Evolutionary conservation across 2,329 filamentous ascomycete genomes (phyloP), one percentile per base, ranked within the genome.

Genomic region (Clonostachys sp.): DNA sequence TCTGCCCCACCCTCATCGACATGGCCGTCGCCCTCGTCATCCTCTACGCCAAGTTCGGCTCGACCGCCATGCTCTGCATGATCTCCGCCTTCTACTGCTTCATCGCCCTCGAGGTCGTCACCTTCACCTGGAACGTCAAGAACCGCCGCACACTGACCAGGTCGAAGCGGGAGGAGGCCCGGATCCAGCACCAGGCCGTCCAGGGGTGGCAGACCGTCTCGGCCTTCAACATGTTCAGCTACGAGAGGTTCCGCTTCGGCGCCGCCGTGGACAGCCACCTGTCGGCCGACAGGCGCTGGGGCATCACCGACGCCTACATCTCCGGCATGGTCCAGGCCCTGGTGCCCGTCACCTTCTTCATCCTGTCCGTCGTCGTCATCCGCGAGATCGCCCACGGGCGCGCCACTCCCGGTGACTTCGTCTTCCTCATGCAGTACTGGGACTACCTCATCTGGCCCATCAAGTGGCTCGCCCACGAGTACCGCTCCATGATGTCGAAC

Each of bases 361-460:
- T 78, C 3, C 77, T 83, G 1, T 86, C 83, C 60, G 83, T 86
- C 51, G 83, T 90, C 47, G 83, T 76, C 3, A 74, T 73, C n/a
- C 77, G 75, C 2, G 65, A 76, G 46, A 77, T 86, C 81, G 83
- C 61, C 24, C 24, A 62, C 4, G 47, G 51, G 34, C 50, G 46
- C 66, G 72, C 80, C 6, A 79, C 78, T 5, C 72, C 86, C 12
- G 86, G 86, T 47, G 76, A 86, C 52, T 89, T 90, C 55, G 81
- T 87, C 47, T 81, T 84, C 65, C 71, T 90, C 14, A 67, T 89
- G 50, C 85, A 84, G 46, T 90, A 89, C 62, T 88, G 88, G 84
- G 89, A 57, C 72, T 90, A 38, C 85, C 86, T 42, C 75, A 64
- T 55, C 56, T 78, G 45, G 48, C 56, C 57, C 16, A 39, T 65